A percentile compares a stretch with the other conserved stretches of the same genome.
Conservation (phyloP, 2,329 filamentous ascomycete genomes). For the Coniochaeta sp. region DNA sequence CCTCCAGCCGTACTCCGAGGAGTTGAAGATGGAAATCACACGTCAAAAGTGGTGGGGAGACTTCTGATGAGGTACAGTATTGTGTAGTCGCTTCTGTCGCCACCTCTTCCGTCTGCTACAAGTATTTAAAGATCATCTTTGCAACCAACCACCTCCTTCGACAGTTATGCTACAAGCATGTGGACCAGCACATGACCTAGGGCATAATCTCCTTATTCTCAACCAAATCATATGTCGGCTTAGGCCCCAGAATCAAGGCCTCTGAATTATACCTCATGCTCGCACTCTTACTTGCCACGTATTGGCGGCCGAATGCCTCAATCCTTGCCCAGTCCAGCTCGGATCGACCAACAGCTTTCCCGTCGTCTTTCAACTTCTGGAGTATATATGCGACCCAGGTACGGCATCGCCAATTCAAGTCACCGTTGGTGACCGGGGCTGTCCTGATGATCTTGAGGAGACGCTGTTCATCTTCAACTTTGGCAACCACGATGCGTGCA, state of each 20-base stretch:
- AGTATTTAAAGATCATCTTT: too few species aligned
- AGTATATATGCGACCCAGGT: slow-evolving; percentile 28
- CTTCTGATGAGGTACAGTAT: not conserved
- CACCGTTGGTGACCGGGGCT: slow-evolving; percentile 23
- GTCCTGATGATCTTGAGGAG: slow-evolving; percentile 23
- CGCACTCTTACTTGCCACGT: slow-evolving; percentile 24
- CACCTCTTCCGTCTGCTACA: too few species aligned
- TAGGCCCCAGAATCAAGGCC: slow-evolving; percentile 11
- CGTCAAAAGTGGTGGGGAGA: not conserved
- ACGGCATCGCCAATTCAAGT: slow-evolving; percentile 30
- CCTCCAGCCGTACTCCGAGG: slow-evolving; percentile 25
- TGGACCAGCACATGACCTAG: slow-evolving; percentile 2
- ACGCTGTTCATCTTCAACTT: slow-evolving; percentile 25
- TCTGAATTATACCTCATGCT: slow-evolving; percentile 12
- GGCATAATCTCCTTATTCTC: slow-evolving; percentile 15
- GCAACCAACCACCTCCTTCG: too few species aligned
- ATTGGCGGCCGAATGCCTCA: slow-evolving; percentile 23
- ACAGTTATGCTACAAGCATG: not conserved
- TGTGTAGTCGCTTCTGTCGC: too few species aligned
- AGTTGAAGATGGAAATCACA: slow-evolving; percentile 30
- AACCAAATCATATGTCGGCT: slow-evolving; percentile 22
- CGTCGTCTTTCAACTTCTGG: not conserved
- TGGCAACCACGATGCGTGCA: slow-evolving; percentile 28
- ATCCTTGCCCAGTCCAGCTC: slow-evolving; percentile 28
- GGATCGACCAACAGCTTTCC: slow-evolving; percentile 28